These are phyloP conservation scores for Saccharomyces hybrid DNA, from an alignment of 1,139 yeast species.

Conservation along the genomic window DNA sequence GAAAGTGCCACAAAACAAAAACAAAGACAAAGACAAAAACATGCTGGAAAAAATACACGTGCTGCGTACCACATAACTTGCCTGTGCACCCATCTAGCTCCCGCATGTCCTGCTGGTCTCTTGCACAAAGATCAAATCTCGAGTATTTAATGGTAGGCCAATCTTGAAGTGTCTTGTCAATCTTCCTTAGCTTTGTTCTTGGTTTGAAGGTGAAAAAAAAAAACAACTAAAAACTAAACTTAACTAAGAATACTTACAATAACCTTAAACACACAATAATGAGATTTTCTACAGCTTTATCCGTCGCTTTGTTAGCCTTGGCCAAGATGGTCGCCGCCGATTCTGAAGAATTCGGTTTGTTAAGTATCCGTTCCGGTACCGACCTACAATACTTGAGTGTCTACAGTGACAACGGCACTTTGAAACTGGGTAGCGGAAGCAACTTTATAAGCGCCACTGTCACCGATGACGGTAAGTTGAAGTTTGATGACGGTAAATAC, in stretches of 20 bases:
- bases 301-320: constrained; percentile 17
- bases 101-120: not conserved
- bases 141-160: not conserved
- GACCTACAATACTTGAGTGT: constrained; percentile 26
- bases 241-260: too few species aligned
- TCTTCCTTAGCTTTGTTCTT: not conserved
- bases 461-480: constrained; percentile 31
- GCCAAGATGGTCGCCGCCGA: constrained; percentile 28
- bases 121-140: not conserved
- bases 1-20: too few species aligned
- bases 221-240: too few species aligned
- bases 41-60: too few species aligned
- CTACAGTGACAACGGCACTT: constrained; percentile 12
- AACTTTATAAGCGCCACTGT: constrained; percentile 15
- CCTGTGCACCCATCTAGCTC: not conserved
- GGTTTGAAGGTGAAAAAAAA: not conserved
- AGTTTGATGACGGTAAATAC: constrained; percentile 25
- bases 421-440: constrained; percentile 14
- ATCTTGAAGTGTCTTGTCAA: not conserved
- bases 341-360: constrained; percentile 31
- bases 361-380: constrained; percentile 33
- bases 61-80: not conserved
- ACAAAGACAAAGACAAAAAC: too few species aligned
- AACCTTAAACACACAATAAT: constrained; percentile 4
- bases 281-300: constrained; percentile 15